A percentile compares a stretch with the other conserved stretches of the same genome.
These are phyloP conservation scores for Zangia roseola DNA, from an alignment of 768 basidiomycete genomes.

Conservation along the genomic window DNA sequence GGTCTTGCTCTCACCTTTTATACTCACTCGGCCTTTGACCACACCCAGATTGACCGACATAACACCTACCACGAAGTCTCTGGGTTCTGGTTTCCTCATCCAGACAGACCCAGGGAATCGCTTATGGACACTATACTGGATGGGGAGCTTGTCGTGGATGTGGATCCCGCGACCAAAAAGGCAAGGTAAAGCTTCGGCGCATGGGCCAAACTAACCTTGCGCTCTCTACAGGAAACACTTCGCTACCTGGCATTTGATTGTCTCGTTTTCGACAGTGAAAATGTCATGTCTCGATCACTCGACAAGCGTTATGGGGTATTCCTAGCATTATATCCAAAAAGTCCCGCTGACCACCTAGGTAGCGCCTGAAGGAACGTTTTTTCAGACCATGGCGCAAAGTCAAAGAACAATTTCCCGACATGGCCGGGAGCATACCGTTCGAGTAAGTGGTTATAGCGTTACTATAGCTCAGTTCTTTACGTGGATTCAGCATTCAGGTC, in stretches of 20 bases:
- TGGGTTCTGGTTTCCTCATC: conserved; percentile 89
- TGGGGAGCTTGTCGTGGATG: conserved; percentile 91
- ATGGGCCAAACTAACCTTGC: not conserved
- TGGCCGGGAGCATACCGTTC: conserved; percentile 69
- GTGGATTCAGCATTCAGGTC: conserved; percentile 65
- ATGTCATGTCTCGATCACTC: conserved; percentile 81
- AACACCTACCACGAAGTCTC: conserved; percentile 74
- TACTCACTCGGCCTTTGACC: conserved; percentile 6
- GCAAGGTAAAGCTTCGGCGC: conserved; percentile 41
- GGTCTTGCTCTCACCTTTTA: conserved; percentile 26
- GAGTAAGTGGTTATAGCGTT: conserved; percentile 52
- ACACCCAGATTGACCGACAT: conserved; percentile 85
- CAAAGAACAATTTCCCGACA: conserved; percentile 65
- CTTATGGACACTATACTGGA: conserved; percentile 84
- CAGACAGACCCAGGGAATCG: conserved; percentile 64
- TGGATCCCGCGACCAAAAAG: conserved; percentile 69
- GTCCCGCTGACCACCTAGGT: conserved; percentile 7
- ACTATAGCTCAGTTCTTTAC: conserved; percentile 5
- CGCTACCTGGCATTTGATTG: conserved; percentile 92
- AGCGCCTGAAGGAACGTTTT: conserved; percentile 73
- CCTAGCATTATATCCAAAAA: conserved; percentile 8
- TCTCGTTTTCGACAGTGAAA: conserved; percentile 80
- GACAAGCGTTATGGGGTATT: conserved; percentile 89
- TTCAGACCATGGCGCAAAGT: conserved; percentile 76
- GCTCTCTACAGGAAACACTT: conserved; percentile 60